Evolutionary conservation across 495 filamentous ascomycete species (phyloP).

Genomic region (Penicillium fimorum): DNA sequence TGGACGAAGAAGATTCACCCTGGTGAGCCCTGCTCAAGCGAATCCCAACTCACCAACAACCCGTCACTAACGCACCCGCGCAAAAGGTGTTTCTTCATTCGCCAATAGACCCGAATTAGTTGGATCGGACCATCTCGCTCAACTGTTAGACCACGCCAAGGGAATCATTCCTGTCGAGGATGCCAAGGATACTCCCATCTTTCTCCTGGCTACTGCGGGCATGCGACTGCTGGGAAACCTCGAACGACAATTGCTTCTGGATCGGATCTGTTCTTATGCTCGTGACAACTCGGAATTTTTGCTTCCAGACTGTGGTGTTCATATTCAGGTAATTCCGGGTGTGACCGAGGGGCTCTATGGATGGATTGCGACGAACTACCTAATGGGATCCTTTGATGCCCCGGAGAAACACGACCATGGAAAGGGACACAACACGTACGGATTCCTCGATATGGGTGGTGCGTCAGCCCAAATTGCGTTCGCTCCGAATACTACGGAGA

Average conservation of each 20-base stretch:
- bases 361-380: conserved; percentile 98
- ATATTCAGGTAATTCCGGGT: conserved; percentile 95
- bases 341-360: conserved; percentile 96
- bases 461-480: conserved; percentile 98
- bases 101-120: conserved; percentile 72
- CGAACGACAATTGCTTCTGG: conserved; percentile 67
- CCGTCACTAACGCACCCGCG: conserved; percentile 7
- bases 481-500: conserved; percentile 89
- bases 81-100: conserved; percentile 79
- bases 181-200: conserved; percentile 82
- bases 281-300: conserved; percentile 75
- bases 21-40: conserved; percentile 45
- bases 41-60: neutral
- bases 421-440: conserved; percentile 92
- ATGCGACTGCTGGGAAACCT: conserved; percentile 82
- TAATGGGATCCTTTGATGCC: conserved; percentile 89
- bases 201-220: conserved; percentile 93
- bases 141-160: conserved; percentile 79
- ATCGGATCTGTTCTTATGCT: conserved; percentile 81
- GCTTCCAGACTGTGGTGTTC: conserved; percentile 83
- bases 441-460: conserved; percentile 97
- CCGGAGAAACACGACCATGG: conserved; percentile 72
- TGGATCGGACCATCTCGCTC: conserved; percentile 75
- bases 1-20: conserved; percentile 95
- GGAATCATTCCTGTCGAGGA: conserved; percentile 76